phyloP scores from a whole-genome alignment of 306 rosid species.

The Rosa chinensis region DNA sequence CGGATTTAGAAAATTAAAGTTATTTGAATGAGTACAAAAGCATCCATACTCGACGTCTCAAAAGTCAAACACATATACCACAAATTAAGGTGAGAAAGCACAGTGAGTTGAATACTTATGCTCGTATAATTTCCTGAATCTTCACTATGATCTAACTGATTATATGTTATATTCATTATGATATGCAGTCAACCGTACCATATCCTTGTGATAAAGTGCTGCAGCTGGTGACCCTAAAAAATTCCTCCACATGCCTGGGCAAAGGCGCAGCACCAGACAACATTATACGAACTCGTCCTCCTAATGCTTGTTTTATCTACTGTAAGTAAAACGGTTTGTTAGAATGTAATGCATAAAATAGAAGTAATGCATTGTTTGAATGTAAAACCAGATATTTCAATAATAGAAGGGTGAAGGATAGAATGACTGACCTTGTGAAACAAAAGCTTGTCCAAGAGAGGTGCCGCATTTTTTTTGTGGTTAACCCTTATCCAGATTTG shows the following conservation, averaged over 20 bases:
- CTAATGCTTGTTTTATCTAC: constrained; percentile 75
- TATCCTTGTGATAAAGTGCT: constrained; percentile 82
- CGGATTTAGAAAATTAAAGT: not conserved
- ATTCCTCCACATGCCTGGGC: constrained; percentile 85
- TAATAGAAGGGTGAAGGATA: too few relatives aligned
- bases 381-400: too few relatives aligned
- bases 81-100: not conserved
- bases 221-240: constrained; percentile 71
- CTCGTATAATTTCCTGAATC: not conserved
- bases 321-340: not conserved
- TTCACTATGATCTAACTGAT: not conserved
- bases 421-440: too few relatives aligned
- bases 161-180: not conserved
- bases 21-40: not conserved
- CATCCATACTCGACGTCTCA: not conserved
- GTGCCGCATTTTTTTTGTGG: constrained; percentile 76
- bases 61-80: not conserved
- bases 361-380: too few relatives aligned
- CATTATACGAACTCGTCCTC: constrained; percentile 72
- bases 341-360: not conserved
- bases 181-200: constrained; percentile 43
- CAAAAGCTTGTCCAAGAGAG: constrained; percentile 66
- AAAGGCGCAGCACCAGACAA: constrained; percentile 91
- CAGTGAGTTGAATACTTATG: not conserved
- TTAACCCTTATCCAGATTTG: constrained; percentile 72